Conservation (phyloP, 1,284 basidiomycete genomes). For the Ceratobasidium sp. region DNA sequence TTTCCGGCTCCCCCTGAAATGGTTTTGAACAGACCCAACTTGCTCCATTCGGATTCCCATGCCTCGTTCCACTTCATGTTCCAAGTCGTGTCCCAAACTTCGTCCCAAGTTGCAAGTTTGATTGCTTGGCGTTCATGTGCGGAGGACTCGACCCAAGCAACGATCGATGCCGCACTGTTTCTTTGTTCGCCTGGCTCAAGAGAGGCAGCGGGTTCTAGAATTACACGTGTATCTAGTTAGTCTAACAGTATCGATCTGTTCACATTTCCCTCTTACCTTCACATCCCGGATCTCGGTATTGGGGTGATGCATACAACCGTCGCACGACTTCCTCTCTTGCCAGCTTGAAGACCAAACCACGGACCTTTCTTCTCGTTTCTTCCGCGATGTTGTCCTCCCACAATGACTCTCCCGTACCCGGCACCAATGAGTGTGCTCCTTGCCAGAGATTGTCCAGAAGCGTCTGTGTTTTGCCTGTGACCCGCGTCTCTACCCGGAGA, state of each 20-base stretch:
- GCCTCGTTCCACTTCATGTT: not conserved
- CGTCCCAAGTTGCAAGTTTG: not conserved
- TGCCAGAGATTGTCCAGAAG: not conserved
- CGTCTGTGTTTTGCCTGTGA: not conserved
- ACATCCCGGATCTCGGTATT: no score
- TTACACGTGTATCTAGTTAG: no score
- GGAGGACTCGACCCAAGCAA: constrained; percentile 8
- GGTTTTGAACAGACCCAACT: not conserved
- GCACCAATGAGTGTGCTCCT: not conserved
- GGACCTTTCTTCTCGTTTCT: not conserved
- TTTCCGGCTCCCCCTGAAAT: no score
- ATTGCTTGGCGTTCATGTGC: not conserved
- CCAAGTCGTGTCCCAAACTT: not conserved
- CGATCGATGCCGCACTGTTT: not conserved
- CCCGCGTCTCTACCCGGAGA: not conserved
- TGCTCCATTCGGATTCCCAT: not conserved
- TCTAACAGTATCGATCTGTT: no score
- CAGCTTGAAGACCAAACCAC: not conserved
- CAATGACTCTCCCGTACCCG: not conserved
- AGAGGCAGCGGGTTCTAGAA: no score
- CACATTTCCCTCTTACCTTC: no score
- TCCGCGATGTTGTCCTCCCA: constrained; percentile 6
- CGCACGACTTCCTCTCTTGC: not conserved
- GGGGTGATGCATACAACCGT: no score
- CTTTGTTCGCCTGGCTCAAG: no score